Base-by-base conservation (phyloP, 148 eudicot species). In the Arbutus unedo region DNA sequence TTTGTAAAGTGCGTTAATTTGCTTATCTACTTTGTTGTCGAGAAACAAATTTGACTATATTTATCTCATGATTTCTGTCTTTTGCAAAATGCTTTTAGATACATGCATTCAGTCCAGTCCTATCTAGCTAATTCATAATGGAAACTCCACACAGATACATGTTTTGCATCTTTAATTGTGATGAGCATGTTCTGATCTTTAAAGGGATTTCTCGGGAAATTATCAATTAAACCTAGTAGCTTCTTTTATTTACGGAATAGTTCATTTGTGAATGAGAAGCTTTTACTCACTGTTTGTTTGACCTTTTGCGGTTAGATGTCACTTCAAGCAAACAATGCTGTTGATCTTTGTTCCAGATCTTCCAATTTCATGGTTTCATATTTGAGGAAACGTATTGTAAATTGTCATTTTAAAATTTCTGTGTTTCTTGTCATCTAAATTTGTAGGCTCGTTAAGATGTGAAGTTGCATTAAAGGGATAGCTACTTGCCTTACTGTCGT, bases 1-100 rank as follows among this genome's bases (percentile, higher is more conserved):
- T 62, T 53, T 78, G 44, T 85, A 49, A 49, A 67, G 18, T 73
- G 82, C 18, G 55, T 49, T 19, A 57, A 55, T 51, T 71, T 55
- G 44, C 48, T 38, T 51, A 43, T 38, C 66, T 25, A 62, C 19
- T 48, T 59, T 48, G 47, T 4, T 23, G 59, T 15, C 18, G 57
- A 66, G 59, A 66, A 73, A 80, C 19, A 23, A 56, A 14, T 56
- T 19, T 44, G 43, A 11, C n/a, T 10, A 11, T n/a, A 13, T 55
- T 74, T 6, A 25, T 66, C 38, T 0, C 7, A 6, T 10, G 21
- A n/a, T 50, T 76, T 19, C 23, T 64, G 76, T 67, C 16, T 76
- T 62, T 38, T 4, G 11, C 4, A 23, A 18, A 47, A 60, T 9
- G 56, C 6, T 19, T 85, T 23, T 49, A 51, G 41, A 56, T 81